Base-by-base conservation (phyloP, 1,284 basidiomycete species). In the Apiotrichum sp. region DNA sequence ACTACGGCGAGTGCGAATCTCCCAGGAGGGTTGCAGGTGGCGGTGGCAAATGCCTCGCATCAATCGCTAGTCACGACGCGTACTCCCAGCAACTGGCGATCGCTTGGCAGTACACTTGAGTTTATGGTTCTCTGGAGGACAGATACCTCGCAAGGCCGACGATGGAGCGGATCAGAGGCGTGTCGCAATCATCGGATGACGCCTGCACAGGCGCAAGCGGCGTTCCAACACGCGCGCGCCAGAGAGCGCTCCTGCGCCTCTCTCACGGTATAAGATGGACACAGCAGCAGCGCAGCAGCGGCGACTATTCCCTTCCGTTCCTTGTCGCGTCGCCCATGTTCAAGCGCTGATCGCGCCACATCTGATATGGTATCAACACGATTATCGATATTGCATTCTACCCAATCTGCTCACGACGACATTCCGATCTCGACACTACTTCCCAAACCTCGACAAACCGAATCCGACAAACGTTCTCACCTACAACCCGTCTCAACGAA, bases 331-430 rank as follows among this genome's bases (percentile, higher is more conserved):
- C 51, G 35, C 51, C 40, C 31, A 49, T 48, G 52, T 44, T 33
- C 50, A 50, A 53, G 53, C 53, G 57, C 57, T 59, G 53, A 59
- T 59, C 33, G 45, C 53, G 49, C 50, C 57, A 42, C 47, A 52
- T 44, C 31, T 16, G 13, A 31, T 44, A 47, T 29, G 11, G 22
- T 38, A 13, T 8, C 7, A 38, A 38, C 36, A 8, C 36, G 36
- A 38, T 38, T 38, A 38, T 13, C 36, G 16, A 40, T 44, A 33
- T 22, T 40, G 16, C 40, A 32, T 42, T 36, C 41, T 29, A 39
- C 48, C 16, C 35, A 4, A 31, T n/a, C 34, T 22, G 22, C 22
- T 22, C 22, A 22, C 22, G 22, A 22, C 22, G 22, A 22, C 22
- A n/a, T n/a, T n/a, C n/a, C n/a, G n/a, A n/a, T n/a, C n/a, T n/a